Conservation (phyloP, 495 filamentous ascomycete species). For the Clohesyomyces aquaticus region DNA sequence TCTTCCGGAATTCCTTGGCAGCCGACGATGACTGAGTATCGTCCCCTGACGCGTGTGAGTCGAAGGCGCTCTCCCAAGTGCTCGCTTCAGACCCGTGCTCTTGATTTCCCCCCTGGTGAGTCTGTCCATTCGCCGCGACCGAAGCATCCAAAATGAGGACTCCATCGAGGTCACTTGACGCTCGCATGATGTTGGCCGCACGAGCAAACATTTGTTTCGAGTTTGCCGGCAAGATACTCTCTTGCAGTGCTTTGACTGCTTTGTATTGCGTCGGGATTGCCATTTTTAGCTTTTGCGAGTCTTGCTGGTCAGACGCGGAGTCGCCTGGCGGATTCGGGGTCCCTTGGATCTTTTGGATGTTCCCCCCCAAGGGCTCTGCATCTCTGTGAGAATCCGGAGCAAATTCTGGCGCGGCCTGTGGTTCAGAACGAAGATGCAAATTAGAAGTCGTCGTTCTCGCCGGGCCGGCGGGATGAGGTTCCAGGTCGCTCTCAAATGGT, state of each 20-base stretch:
- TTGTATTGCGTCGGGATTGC: not conserved
- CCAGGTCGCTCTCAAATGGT: slow-evolving; percentile 8
- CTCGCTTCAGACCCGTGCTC: not conserved
- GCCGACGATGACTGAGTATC: not conserved
- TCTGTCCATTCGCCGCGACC: slow-evolving; percentile 1
- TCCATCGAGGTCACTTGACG: slow-evolving; percentile 30
- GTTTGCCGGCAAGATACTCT: slow-evolving; percentile 22
- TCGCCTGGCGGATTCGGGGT: too few species aligned
- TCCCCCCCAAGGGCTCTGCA: too few species aligned
- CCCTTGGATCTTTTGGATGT: too few species aligned
- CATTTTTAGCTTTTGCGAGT: not conserved
- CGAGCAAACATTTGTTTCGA: slow-evolving; percentile 29
- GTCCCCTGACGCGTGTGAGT: slow-evolving; percentile 4
- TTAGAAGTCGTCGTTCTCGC: not conserved
- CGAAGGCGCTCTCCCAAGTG: slow-evolving; percentile 1
- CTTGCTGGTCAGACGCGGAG: too few species aligned
- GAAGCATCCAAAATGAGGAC: slow-evolving; percentile 31
- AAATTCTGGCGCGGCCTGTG: not conserved
- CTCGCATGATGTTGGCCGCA: slow-evolving; percentile 28
- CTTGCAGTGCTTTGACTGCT: slow-evolving; percentile 17
- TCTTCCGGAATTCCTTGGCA: not conserved
- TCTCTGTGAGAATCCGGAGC: not conserved
- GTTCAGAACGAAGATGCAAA: not conserved
- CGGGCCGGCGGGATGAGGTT: not conserved
- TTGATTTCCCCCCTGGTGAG: not conserved